Evolutionary conservation across 805 yeast species (phyloP).

Genomic region (Starmerella floris): DNA sequence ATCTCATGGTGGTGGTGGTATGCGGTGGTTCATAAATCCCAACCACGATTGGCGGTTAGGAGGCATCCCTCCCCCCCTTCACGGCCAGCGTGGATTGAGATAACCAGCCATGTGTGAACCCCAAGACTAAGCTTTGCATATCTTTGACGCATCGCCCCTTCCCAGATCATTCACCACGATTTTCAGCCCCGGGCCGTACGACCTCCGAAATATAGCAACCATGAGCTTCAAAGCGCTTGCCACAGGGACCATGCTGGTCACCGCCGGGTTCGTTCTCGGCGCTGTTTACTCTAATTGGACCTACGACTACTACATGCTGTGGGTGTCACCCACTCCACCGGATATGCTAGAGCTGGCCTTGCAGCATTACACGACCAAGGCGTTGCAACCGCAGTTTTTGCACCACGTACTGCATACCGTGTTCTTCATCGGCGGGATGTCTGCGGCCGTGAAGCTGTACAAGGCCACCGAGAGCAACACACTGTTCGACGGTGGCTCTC

Average conservation of each 20-base stretch:
- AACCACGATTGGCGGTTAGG: too few relatives aligned
- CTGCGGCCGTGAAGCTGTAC: conserved; percentile 63
- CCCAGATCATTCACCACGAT: background rate
- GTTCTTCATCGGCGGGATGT: conserved; percentile 52
- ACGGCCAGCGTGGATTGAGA: background rate
- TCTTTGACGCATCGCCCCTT: background rate
- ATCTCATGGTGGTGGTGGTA: too few relatives aligned
- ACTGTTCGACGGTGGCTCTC: conserved; percentile 79
- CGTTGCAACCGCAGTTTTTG: conserved; percentile 44
- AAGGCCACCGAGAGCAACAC: conserved; percentile 77
- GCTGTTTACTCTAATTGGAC: conserved; percentile 65
- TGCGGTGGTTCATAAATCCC: too few relatives aligned
- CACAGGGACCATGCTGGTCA: conserved; percentile 22
- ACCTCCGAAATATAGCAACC: conserved; percentile 3
- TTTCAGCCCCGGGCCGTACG: background rate
- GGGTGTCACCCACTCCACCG: conserved; percentile 41
- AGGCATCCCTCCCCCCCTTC: too few relatives aligned
- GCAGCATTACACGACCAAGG: conserved; percentile 64
- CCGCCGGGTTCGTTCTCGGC: conserved; percentile 71
- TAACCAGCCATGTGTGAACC: background rate
- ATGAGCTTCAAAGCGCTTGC: conserved; percentile 25
- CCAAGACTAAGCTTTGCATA: background rate
- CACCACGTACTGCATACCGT: conserved; percentile 52
- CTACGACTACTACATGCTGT: conserved; percentile 65
- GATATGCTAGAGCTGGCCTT: conserved; percentile 49